Base-by-base conservation (phyloP, 2,329 filamentous ascomycete species). In the Fusarium penzigii region DNA sequence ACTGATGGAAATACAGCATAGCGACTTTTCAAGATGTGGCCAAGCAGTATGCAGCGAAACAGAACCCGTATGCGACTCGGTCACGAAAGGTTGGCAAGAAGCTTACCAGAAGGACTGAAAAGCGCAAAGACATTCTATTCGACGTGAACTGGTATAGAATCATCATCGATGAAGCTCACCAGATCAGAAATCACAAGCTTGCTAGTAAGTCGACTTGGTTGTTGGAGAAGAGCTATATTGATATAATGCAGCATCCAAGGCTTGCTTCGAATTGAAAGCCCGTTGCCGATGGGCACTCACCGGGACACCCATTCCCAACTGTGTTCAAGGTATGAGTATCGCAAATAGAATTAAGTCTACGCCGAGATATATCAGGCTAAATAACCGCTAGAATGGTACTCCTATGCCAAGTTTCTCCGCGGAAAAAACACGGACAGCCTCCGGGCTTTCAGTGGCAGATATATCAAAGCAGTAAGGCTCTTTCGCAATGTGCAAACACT, bases 161-260 rank as follows among this genome's bases (percentile, higher is more conserved):
- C 4, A 73, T 85, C 2, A 67, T 85, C 0, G 83, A 86, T 42
- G 83, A 86, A 58, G 81, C 77, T 0, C 82, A 85, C 45, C 59
- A 59, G 0, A 82, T 86, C 53, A 84, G 84, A 54, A 84, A 82
- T 29, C 66, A 74, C 6, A 50, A 50, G 0, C 64, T 68, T 0
- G 48, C 57, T 9, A 67, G 72, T 73, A 49, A 52, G 68, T 62
- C 7, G 20, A 1, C 9, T 10, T 12, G 3, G 17, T 8, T 2
- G 11, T 1, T 5, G 6, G 1, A 2, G 20, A 25, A 25, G 20
- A 25, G 20, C 7, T 25, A 25, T 25, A 17, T 36, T 59, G 39
- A 63, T 25, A 8, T 17, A 0, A 1, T 10, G 9, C 12, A 66
- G 63, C 56, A 5, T 44, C 60, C 17, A 16, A 20, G 20, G 64